A percentile compares a stretch with the other conserved stretches of the same genome.
phyloP scores from a whole-genome alignment of 2,329 filamentous ascomycete genomes.

The Colletotrichum somersetense region DNA sequence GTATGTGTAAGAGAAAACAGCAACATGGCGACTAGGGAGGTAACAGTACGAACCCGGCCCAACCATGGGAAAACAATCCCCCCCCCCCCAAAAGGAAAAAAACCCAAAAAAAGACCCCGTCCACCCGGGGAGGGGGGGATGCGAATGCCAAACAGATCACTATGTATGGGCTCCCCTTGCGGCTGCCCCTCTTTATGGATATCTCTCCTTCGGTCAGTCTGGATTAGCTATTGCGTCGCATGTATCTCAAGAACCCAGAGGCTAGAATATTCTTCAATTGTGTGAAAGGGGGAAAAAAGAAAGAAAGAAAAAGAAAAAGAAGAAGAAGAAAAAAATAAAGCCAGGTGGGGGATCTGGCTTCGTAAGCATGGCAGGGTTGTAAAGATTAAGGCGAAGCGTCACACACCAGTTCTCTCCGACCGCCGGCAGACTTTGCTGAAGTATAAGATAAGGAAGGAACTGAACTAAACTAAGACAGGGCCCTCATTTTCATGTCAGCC shows the following conservation, averaged over 20 bases:
- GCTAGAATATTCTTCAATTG: background rate
- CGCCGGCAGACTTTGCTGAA: conserved; percentile 10
- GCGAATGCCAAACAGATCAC: conserved; percentile 3
- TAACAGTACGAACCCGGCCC: conserved; percentile 9
- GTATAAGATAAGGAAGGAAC: background rate
- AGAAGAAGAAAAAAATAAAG: background rate
- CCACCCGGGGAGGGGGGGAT: conserved; percentile 11
- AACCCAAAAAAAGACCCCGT: background rate
- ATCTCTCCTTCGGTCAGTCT: background rate
- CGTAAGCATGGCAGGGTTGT: conserved; percentile 1
- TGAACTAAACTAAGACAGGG: no score
- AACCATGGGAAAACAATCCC: background rate
- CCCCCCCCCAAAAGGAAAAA: no score
- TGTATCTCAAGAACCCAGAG: background rate
- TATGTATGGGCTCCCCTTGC: conserved; percentile 11
- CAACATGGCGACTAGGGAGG: background rate
- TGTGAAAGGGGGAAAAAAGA: no score
- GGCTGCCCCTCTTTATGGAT: conserved; percentile 9
- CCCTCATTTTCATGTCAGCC: no score
- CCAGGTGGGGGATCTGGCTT: conserved; percentile 9
- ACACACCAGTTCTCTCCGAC: conserved; percentile 8
- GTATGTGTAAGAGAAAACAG: conserved; percentile 6
- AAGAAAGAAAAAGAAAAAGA: background rate
- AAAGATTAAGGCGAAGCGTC: conserved; percentile 1
- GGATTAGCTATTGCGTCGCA: conserved; percentile 6